Evolutionary conservation across 768 basidiomycete genomes (phyloP), one percentile per base, ranked within the genome.

Genomic region (Exsudoporus frostii): DNA sequence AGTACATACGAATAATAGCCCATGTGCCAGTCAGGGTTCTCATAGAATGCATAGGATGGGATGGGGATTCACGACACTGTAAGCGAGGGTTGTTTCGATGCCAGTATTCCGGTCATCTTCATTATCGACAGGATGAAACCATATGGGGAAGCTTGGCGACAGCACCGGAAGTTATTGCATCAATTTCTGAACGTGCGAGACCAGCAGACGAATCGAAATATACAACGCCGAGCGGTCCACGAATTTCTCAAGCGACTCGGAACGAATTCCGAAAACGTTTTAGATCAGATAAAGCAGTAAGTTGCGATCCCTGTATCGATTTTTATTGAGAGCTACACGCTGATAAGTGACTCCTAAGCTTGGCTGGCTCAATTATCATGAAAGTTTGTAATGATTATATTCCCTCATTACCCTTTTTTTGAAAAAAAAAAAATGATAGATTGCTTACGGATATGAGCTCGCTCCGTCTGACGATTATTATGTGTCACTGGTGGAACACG

Each of bases 31-130:
- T 30, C 27, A 2, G 14, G 29, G 29, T 30, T 30, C 29, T 30
- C 11, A 30, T 30, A 9, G 29, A 30, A 30, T 30, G 29, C 10
- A 20, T 11, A 51, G 50, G 7, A 51, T 51, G 29, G 50, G 50
- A 7, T 51, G 43, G 50, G 50, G 50, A 15, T 51, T 51, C 22
- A 51, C 50, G 15, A 51, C 50, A n/a, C 3, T 39, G 50, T 51
- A 32, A 51, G 50, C 2, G 15, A 36, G n/a, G 34, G 48, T 37
- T 38, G 36, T 39, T 13, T 32, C 14, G 22, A 14, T 14, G 39
- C 10, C 29, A 30, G 2, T 30, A 30, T 7, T 30, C 29, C 29
- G 9, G 1, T 30, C 29, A 30, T 30, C 29, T 30, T 30, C 10
- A 30, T 30, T 1, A 30, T 30, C 29, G 29, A 30, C 29, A 30